phyloP scores from a whole-genome alignment of 129 eudicot genomes.

The Flaveria trinervia region DNA sequence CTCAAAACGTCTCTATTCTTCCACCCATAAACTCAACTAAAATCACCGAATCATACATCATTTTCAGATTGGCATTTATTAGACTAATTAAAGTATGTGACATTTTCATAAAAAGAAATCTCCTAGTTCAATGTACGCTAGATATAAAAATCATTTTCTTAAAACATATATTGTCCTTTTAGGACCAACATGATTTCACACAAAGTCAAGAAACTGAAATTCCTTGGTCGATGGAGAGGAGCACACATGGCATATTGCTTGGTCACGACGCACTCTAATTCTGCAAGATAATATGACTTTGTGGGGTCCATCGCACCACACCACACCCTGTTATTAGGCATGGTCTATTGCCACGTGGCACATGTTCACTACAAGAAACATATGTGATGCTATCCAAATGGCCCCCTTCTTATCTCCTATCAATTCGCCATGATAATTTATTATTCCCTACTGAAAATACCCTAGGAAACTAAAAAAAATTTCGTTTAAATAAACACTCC shows the following conservation, averaged over 20 bases:
- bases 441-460: too few species aligned
- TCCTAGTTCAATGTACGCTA: too few species aligned
- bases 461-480: too few species aligned
- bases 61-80: too few species aligned
- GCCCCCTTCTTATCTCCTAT: constrained; percentile 39
- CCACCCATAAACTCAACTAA: too few species aligned
- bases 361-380: constrained; percentile 7
- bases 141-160: too few species aligned
- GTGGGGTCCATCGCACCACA: background rate
- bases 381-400: constrained; percentile 29
- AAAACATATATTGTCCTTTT: background rate
- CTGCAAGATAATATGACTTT: constrained; percentile 1
- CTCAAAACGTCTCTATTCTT: too few species aligned
- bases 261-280: constrained; percentile 27
- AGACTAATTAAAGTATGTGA: too few species aligned
- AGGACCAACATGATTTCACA: background rate
- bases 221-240: constrained; percentile 20
- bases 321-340: constrained; percentile 24
- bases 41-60: too few species aligned
- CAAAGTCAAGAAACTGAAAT: background rate
- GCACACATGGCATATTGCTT: constrained; percentile 28
- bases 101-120: too few species aligned
- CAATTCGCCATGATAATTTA: constrained; percentile 28
- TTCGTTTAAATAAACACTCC: too few species aligned
- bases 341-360: constrained; percentile 46